Evolutionary conservation across 805 yeast species (phyloP).

Genomic region (Jamesozyma hellenica): DNA sequence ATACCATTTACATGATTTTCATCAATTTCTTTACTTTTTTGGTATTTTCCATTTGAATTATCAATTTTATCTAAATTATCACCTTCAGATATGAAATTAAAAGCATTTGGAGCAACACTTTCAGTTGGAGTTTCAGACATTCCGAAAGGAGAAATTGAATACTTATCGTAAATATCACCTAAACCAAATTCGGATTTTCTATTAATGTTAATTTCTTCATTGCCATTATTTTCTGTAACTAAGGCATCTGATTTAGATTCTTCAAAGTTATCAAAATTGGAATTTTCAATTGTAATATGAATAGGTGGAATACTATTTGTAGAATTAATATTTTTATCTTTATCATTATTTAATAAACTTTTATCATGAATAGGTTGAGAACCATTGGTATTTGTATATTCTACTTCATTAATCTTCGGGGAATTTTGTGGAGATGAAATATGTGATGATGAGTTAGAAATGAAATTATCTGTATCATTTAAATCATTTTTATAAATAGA

Average conservation of each 20-base stretch:
- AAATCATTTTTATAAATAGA: background rate
- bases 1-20: no score
- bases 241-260: background rate
- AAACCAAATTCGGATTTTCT: conserved; percentile 3
- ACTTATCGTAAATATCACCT: conserved; percentile 4
- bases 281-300: no score
- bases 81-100: no score
- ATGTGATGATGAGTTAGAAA: background rate
- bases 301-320: no score
- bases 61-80: conserved; percentile 3
- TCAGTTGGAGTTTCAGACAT: background rate
- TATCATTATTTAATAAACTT: background rate
- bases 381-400: no score
- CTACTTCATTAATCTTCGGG: no score
- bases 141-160: conserved; percentile 2
- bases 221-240: background rate
- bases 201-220: background rate
- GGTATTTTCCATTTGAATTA: conserved; percentile 24
- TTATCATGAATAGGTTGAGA: background rate
- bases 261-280: background rate
- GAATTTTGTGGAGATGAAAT: background rate
- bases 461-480: background rate
- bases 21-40: no score
- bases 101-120: no score
- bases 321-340: no score